phyloP scores from a whole-genome alignment of 495 filamentous ascomycete species.

The Elasticomyces elasticus region DNA sequence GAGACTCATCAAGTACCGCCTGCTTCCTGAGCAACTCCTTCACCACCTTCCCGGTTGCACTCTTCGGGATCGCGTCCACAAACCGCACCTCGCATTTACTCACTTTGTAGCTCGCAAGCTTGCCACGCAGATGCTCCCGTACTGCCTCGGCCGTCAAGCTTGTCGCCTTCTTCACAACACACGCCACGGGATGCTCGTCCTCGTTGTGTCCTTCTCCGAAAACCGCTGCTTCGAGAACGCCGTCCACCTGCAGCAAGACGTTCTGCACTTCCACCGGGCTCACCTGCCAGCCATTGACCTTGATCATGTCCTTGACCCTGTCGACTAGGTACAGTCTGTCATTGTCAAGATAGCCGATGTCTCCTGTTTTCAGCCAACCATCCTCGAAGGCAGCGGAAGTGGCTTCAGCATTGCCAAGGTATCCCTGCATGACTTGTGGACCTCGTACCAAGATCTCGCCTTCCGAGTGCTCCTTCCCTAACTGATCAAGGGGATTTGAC shows the following conservation, averaged over 20 bases:
- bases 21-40: slow-evolving; percentile 12
- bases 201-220: slow-evolving; percentile 18
- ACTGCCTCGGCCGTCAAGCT: slow-evolving; percentile 14
- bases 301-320: slow-evolving; percentile 21
- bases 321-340: slow-evolving; percentile 23
- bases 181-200: slow-evolving; percentile 26
- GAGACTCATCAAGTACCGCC: no score
- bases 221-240: slow-evolving; percentile 22
- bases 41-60: slow-evolving; percentile 20
- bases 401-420: slow-evolving; percentile 56
- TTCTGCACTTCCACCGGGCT: slow-evolving; percentile 21
- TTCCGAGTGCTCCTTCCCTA: not conserved
- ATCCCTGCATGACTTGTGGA: slow-evolving; percentile 17
- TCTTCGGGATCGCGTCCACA: slow-evolving; percentile 19
- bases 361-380: slow-evolving; percentile 32
- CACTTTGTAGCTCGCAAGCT: slow-evolving; percentile 18
- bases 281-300: slow-evolving; percentile 16
- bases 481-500: not conserved
- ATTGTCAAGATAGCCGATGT: slow-evolving; percentile 15
- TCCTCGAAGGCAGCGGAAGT: slow-evolving; percentile 54
- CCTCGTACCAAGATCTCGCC: slow-evolving; percentile 22
- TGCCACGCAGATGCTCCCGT: slow-evolving; percentile 7
- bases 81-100: slow-evolving; percentile 13
- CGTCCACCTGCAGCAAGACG: slow-evolving; percentile 9
- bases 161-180: slow-evolving; percentile 20